A percentile compares a stretch with the other conserved stretches of the same genome.
Evolutionary conservation across 2,329 filamentous ascomycete species (phyloP).

Genomic region (Annulohypoxylon truncatum): DNA sequence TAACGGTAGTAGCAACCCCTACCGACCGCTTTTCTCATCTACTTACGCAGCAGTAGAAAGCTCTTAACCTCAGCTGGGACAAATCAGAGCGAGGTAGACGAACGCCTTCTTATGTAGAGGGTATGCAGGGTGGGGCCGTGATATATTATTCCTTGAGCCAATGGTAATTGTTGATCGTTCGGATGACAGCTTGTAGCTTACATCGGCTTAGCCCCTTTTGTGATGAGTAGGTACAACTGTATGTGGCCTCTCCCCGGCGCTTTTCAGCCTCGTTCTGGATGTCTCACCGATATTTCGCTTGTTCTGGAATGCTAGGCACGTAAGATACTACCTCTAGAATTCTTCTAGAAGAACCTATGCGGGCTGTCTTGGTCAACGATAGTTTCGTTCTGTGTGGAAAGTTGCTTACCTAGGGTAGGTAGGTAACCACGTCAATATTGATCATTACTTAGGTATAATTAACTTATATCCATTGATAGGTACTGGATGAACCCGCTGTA

Average conservation of each 20-base stretch:
- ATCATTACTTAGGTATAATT: background rate
- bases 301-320: background rate
- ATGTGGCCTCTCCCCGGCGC: constrained; percentile 9
- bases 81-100: constrained; percentile 20
- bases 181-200: constrained; percentile 24
- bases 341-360: background rate
- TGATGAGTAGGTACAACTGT: background rate
- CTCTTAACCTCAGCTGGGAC: background rate
- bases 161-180: constrained; percentile 28
- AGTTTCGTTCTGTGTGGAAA: background rate
- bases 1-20: background rate
- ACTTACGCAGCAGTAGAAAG: too few species aligned
- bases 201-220: constrained; percentile 21
- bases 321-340: background rate
- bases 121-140: background rate
- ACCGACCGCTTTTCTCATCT: background rate
- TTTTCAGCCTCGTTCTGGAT: constrained; percentile 31
- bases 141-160: constrained; percentile 13
- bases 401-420: background rate
- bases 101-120: background rate
- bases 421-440: background rate
- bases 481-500: constrained; percentile 3
- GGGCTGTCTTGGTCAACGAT: background rate
- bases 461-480: background rate
- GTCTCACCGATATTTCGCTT: background rate